Conservation (phyloP, 257 asterid genomes). For the Leptodermis oblonga region DNA sequence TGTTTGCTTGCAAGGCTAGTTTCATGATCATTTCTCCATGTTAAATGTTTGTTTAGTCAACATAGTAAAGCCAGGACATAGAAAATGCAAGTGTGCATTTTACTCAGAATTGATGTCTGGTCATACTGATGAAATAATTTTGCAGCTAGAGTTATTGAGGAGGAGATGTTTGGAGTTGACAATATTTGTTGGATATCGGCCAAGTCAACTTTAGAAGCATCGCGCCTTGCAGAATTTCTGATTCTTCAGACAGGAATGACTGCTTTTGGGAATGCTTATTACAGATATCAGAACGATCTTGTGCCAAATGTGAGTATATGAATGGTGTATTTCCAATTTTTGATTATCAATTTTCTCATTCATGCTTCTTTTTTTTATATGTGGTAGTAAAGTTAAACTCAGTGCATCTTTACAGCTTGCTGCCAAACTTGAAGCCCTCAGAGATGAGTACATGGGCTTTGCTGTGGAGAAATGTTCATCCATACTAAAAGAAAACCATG, state of each 20-base stretch:
- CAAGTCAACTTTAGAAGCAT: slow-evolving; percentile 81
- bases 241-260: slow-evolving; percentile 96
- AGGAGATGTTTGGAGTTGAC: slow-evolving; percentile 89
- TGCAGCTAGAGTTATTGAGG: slow-evolving; percentile 98
- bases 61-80: neutral
- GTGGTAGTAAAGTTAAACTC: neutral
- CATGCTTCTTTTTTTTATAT: neutral
- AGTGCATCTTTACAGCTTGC: slow-evolving; percentile 57
- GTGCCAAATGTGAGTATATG: slow-evolving; percentile 77
- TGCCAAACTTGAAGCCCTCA: slow-evolving; percentile 86
- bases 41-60: slow-evolving; percentile 5
- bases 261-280: slow-evolving; percentile 87
- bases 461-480: slow-evolving; percentile 79
- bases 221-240: slow-evolving; percentile 74
- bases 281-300: slow-evolving; percentile 72
- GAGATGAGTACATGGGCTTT: slow-evolving; percentile 89
- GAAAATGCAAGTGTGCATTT: neutral
- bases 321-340: slow-evolving; percentile 9
- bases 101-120: slow-evolving; percentile 9
- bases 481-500: slow-evolving; percentile 52
- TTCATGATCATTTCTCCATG: neutral
- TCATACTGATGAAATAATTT: slow-evolving; percentile 25
- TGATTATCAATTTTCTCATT: slow-evolving; percentile 1
- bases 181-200: slow-evolving; percentile 93
- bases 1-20: neutral